Base-by-base conservation (phyloP, 768 basidiomycete genomes). In the Hydnum rufescens region DNA sequence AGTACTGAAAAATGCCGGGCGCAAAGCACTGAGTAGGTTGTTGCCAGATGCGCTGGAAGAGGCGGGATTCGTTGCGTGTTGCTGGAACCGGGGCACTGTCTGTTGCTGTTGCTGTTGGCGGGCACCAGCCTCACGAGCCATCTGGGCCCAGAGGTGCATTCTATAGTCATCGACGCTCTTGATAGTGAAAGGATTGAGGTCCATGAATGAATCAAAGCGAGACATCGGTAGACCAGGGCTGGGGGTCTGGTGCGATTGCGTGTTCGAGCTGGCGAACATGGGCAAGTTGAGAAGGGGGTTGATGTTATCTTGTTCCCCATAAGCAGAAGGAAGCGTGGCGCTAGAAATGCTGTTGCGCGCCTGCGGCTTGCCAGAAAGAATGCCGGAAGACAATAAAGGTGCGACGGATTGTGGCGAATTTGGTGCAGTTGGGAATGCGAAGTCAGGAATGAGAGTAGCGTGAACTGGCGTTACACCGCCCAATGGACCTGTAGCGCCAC, bases 71-170 rank as follows among this genome's bases (percentile, higher is more conserved):
- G 22, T 34, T 13, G 16, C 13, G 28, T 65, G 65, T n/a, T 70
- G 62, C 62, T 53, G 34, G 6, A 39, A 32, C 30, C 42, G 55
- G 64, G 54, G 57, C 62, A 51, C 75, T 19, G 25, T 49, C 6
- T 5, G 53, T 22, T 39, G 36, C 32, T 56, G 55, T 25, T 54
- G 53, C 22, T 55, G 53, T 22, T 55, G 16, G 26, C 29, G 29
- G 5, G 60, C 57, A 31, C 60, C 58, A 4, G 64, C 81, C 58
- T 87, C 86, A 30, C 77, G 72, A 0, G 87, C 87, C 77, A 93
- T 84, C 66, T 82, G 76, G 31, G 79, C 76, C 90, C 89, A 93
- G 0, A 95, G 70, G 56, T 93, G 89, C 83, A 89, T 89, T 39
- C 89, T 75, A 59, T 74, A 86, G 62, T 78, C 74, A 65, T 92